Base-by-base conservation (phyloP, 306 rosid genomes). In the Rosa multiflora region DNA sequence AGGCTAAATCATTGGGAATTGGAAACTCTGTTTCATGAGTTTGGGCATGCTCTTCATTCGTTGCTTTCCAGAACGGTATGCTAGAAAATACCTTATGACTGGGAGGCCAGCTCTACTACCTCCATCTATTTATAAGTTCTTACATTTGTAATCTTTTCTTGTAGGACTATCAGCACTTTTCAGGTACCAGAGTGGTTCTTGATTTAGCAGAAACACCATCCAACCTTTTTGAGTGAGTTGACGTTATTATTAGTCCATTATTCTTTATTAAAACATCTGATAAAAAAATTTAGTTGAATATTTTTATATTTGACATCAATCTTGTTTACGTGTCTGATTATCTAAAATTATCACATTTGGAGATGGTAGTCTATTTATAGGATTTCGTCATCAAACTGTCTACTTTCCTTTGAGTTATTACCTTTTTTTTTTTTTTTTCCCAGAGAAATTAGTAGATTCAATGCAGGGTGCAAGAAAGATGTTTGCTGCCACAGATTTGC, bases 11-110 rank as follows among this genome's bases (percentile, higher is more conserved):
- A 86, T 40, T 86, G 81, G 78, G 99, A 94, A 80, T 67, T 94
- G 80, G 97, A 94, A 85, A 92, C 97, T 59, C 92, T 94, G 64
- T 94, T 94, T 80, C 98, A 92, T 32, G 97, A 94, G 88, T 94
- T 94, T 90, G 99, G 99, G 73, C 99, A 94, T 72, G 99, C 97
- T 74, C 99, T 94, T 86, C 99, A 92, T 83, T 94, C 99, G 3
- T 82, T 92, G 78, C 97, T 92, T 79, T 94, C 99, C 73, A 87
- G 98, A 94, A 94, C 99, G 95, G 99, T 94, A 92, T 71, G 12
- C 66, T 51, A 17, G 44, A 44, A 69, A 74, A 44, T 70, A 73
- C 52, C 40, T n/a, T 61, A 10, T 37, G 20, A 68, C 55, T 5
- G 4, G 15, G 44, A 72, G 6, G 17, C 72, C 67, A 62, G 52